phyloP scores from a whole-genome alignment of 306 rosid genomes.

The Trifolium fragiferum region DNA sequence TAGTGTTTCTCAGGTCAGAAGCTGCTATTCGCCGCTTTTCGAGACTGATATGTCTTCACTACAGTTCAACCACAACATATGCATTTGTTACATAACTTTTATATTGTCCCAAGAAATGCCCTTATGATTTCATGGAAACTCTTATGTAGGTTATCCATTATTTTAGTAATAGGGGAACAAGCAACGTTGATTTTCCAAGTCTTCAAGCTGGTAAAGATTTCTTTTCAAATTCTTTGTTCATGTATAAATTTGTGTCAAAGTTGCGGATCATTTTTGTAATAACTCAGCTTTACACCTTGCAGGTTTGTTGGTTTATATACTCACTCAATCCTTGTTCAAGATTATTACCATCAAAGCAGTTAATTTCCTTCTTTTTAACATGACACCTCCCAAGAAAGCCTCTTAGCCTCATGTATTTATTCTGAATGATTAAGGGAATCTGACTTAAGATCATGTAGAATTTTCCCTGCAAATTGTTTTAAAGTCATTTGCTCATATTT shows the following conservation, averaged over 20 bases:
- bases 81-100: background rate
- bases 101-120: background rate
- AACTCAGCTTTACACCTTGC: conserved; percentile 21
- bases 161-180: conserved; percentile 1
- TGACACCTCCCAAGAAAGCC: conserved; percentile 80
- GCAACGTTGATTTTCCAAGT: conserved; percentile 22
- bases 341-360: conserved; percentile 40
- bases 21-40: background rate
- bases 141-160: conserved; percentile 34
- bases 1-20: background rate
- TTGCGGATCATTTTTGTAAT: conserved; percentile 10
- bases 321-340: conserved; percentile 35
- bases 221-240: conserved; percentile 23
- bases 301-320: conserved; percentile 58
- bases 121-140: background rate
- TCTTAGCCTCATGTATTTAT: conserved; percentile 39
- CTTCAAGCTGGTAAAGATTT: conserved; percentile 37
- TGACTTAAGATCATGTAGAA: background rate
- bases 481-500: background rate
- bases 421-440: conserved; percentile 17
- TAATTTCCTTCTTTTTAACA: conserved; percentile 60
- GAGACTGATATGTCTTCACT: background rate
- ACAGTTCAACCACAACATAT: background rate
- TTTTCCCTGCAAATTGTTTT: background rate
- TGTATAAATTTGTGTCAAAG: conserved; percentile 6